Conservation (phyloP, 2,329 filamentous ascomycete species). For the Curvularia lunata region DNA sequence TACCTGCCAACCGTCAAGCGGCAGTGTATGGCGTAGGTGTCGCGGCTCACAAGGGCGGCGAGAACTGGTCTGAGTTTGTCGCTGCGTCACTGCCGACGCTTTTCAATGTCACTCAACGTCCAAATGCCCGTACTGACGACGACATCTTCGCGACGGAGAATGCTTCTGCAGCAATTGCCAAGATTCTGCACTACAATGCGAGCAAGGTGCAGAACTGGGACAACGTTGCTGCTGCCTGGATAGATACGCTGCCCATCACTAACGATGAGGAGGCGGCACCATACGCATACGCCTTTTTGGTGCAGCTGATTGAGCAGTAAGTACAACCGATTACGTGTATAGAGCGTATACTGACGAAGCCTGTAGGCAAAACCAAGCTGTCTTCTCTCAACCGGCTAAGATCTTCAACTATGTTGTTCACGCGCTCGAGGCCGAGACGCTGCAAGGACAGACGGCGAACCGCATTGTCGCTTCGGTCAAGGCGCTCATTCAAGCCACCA, state of each 20-base stretch:
- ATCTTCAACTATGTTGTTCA: conserved; percentile 85
- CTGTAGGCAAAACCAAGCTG: conserved; percentile 79
- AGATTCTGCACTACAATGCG: conserved; percentile 91
- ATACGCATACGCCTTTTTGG: conserved; percentile 91
- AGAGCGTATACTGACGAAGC: conserved; percentile 4
- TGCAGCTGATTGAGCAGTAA: conserved; percentile 92
- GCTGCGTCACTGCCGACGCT: conserved; percentile 78
- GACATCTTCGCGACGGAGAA: conserved; percentile 98
- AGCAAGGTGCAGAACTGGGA: conserved; percentile 77
- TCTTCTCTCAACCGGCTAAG: conserved; percentile 77
- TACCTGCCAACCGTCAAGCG: conserved; percentile 91
- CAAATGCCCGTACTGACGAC: conserved; percentile 85
- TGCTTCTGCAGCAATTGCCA: conserved; percentile 93
- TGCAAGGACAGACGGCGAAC: conserved; percentile 81
- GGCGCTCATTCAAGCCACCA: conserved; percentile 73
- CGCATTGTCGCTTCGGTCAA: conserved; percentile 81
- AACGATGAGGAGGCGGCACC: conserved; percentile 98
- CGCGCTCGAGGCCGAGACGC: conserved; percentile 86
- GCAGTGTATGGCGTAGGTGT: conserved; percentile 96
- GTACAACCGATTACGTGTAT: conserved; percentile 50
- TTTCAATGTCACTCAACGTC: conserved; percentile 82
- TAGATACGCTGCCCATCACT: conserved; percentile 86
- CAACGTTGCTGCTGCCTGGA: conserved; percentile 81
- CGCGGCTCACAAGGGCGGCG: conserved; percentile 89
- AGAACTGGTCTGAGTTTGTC: conserved; percentile 85